phyloP scores from a whole-genome alignment of 2,329 filamentous ascomycete genomes.

The Diaporthe sp. region DNA sequence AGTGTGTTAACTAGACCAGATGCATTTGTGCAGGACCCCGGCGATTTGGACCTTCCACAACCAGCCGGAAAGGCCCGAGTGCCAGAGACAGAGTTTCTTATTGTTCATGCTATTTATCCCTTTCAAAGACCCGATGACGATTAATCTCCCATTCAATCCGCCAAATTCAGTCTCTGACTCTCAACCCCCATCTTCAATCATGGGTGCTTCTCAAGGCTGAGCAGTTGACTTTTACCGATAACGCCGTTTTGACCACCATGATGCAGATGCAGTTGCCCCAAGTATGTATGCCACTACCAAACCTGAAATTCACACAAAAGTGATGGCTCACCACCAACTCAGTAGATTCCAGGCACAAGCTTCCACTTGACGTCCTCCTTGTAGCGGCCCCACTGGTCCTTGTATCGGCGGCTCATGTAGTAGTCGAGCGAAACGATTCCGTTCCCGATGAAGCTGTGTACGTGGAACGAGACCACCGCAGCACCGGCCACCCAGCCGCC shows the following conservation, averaged over 20 bases:
- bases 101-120: neutral
- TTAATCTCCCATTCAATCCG: too few species aligned
- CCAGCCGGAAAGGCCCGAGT: neutral
- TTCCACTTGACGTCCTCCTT: constrained; percentile 54
- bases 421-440: constrained; percentile 52
- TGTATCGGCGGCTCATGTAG: constrained; percentile 55
- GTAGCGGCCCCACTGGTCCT: constrained; percentile 56
- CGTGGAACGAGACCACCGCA: constrained; percentile 49
- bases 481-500: constrained; percentile 54
- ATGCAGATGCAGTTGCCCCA: constrained; percentile 11
- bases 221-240: neutral
- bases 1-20: neutral
- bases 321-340: neutral
- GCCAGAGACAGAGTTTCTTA: neutral
- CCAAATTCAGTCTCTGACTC: neutral
- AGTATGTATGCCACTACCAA: neutral
- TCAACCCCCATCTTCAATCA: neutral
- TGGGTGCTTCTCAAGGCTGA: neutral
- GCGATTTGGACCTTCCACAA: neutral
- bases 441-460: constrained; percentile 50
- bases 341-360: constrained; percentile 56
- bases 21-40: neutral
- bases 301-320: neutral
- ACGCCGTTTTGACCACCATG: constrained; percentile 4
- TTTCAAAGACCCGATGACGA: too few species aligned